Percentiles rank a stretch among this genome's conserved stretches.
These are phyloP conservation scores for Fusarium siculi DNA, from an alignment of 2,329 filamentous ascomycete genomes.

Conservation along the genomic window DNA sequence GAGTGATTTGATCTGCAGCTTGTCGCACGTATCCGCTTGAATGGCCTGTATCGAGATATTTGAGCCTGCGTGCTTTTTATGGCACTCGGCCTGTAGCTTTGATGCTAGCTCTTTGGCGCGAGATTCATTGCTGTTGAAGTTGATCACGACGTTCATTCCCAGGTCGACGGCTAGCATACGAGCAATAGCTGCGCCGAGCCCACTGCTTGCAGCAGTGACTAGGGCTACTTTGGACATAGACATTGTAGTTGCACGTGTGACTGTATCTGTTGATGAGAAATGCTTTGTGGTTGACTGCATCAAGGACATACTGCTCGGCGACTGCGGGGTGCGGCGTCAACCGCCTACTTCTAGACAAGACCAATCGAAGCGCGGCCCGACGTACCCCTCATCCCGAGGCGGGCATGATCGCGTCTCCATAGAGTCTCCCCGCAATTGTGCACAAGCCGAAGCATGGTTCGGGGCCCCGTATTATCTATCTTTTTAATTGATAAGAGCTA, in stretches of 20 bases:
- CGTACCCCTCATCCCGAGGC: neutral
- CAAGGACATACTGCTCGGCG: neutral
- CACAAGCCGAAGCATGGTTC: neutral
- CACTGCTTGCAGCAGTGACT: constrained; percentile 68
- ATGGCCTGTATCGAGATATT: constrained; percentile 54
- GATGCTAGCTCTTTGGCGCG: constrained; percentile 68
- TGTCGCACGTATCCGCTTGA: constrained; percentile 62
- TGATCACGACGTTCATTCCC: constrained; percentile 77
- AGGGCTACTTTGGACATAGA: constrained; percentile 46
- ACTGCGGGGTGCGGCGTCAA: too few species aligned
- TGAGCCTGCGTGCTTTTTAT: neutral
- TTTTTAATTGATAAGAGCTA: too few species aligned
- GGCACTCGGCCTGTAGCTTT: constrained; percentile 57
- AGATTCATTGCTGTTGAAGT: constrained; percentile 72
- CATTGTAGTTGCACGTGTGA: neutral
- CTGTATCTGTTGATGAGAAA: too few species aligned
- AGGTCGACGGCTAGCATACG: constrained; percentile 71
- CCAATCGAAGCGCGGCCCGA: neutral
- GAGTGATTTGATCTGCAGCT: constrained; percentile 45
- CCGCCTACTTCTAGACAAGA: too few species aligned
- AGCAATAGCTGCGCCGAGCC: constrained; percentile 75
- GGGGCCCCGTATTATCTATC: too few species aligned
- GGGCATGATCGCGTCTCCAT: accelerated
- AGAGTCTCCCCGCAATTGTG: neutral
- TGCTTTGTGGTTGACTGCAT: too few species aligned